phyloP scores from a whole-genome alignment of 768 basidiomycete genomes.

The Nidularia pulvinata region DNA sequence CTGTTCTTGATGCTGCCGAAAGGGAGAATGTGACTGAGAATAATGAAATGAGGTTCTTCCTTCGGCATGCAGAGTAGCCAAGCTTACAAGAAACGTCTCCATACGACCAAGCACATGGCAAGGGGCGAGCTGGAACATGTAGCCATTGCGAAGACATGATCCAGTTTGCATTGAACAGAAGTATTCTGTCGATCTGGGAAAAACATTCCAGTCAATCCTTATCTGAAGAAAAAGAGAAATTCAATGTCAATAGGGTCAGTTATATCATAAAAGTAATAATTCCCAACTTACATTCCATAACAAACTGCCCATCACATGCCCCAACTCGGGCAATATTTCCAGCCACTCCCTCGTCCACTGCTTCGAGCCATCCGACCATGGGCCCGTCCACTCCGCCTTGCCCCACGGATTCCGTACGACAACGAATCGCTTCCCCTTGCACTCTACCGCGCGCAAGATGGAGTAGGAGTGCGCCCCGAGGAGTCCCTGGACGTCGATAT shows the following conservation, averaged over 20 bases:
- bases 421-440: slow-evolving; percentile 40
- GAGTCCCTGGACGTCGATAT: too few relatives aligned
- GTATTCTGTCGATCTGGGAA: slow-evolving; percentile 17
- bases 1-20: slow-evolving; percentile 32
- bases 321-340: slow-evolving; percentile 29
- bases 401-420: slow-evolving; percentile 54
- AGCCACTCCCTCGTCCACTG: slow-evolving; percentile 53
- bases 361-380: slow-evolving; percentile 48
- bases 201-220: slow-evolving; percentile 34
- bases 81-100: slow-evolving; percentile 51
- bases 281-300: slow-evolving; percentile 42
- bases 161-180: slow-evolving; percentile 47
- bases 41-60: neutral
- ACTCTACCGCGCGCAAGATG: too few relatives aligned
- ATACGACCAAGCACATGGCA: slow-evolving; percentile 48
- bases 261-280: neutral
- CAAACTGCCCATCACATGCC: slow-evolving; percentile 45
- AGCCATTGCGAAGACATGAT: slow-evolving; percentile 49
- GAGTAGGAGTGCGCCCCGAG: too few relatives aligned
- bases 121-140: slow-evolving; percentile 34
- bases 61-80: slow-evolving; percentile 9
- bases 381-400: slow-evolving; percentile 44
- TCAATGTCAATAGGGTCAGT: neutral
- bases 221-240: slow-evolving; percentile 14
- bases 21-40: slow-evolving; percentile 33